Evolutionary conservation across 2,329 filamentous ascomycete species (phyloP).

Genomic region (Orbilia javanica): DNA sequence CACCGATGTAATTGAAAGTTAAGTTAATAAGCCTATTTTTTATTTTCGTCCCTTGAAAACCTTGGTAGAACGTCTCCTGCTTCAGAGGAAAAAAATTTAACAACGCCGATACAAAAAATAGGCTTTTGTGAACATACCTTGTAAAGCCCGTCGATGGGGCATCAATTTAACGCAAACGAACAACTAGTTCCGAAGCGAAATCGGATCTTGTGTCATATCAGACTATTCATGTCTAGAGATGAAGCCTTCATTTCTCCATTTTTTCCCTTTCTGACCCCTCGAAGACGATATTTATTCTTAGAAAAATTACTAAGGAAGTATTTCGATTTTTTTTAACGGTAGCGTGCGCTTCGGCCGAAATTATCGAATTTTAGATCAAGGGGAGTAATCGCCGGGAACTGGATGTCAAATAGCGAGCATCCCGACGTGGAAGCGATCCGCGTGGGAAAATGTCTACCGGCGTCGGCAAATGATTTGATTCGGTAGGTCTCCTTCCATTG

Average conservation of each 20-base stretch:
- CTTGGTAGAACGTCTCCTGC: slow-evolving; percentile 3
- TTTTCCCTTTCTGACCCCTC: neutral
- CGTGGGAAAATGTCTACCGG: slow-evolving; percentile 13
- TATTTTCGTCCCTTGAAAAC: neutral
- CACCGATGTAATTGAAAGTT: slow-evolving; percentile 26
- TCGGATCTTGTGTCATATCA: slow-evolving; percentile 15
- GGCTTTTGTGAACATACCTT: slow-evolving; percentile 2
- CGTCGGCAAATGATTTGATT: slow-evolving; percentile 16
- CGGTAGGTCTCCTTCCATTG: neutral
- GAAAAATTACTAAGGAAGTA: neutral
- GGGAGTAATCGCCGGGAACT: slow-evolving; percentile 52
- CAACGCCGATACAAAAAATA: slow-evolving; percentile 43
- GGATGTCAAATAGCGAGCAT: slow-evolving; percentile 18
- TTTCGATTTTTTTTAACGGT: neutral
- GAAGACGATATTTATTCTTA: neutral
- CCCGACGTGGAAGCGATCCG: slow-evolving; percentile 39
- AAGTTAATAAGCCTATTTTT: slow-evolving; percentile 5
- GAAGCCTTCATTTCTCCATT: neutral
- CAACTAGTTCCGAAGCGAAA: slow-evolving; percentile 21
- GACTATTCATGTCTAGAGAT: slow-evolving; percentile 16
- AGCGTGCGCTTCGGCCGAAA: slow-evolving; percentile 8
- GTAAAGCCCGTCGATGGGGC: slow-evolving; percentile 15
- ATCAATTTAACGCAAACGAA: slow-evolving; percentile 16
- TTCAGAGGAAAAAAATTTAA: slow-evolving; percentile 13
- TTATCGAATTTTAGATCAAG: neutral